These are phyloP conservation scores for Salinomyces thailandicus DNA, from an alignment of 2,329 filamentous ascomycete genomes.

Conservation along the genomic window DNA sequence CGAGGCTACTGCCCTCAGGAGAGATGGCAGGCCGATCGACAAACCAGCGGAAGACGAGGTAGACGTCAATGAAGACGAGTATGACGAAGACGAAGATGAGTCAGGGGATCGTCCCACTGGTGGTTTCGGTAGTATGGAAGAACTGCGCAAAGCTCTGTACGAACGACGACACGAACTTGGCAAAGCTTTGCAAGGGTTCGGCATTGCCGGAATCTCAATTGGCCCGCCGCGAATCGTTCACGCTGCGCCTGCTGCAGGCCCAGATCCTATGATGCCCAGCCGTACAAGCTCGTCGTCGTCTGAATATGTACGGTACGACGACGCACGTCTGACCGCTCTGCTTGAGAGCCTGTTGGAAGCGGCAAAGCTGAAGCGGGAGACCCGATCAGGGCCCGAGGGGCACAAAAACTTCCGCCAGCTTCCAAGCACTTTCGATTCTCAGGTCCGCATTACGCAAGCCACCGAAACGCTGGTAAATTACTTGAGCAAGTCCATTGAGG, in stretches of 20 bases:
- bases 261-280: not conserved
- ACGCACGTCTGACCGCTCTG: constrained; percentile 20
- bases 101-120: constrained; percentile 13
- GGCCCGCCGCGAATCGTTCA: constrained; percentile 6
- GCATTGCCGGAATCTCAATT: constrained; percentile 13
- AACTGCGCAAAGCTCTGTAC: constrained; percentile 17
- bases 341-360: constrained; percentile 25
- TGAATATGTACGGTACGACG: constrained; percentile 15
- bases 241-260: not conserved
- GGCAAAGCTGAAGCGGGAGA: constrained; percentile 11
- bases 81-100: constrained; percentile 35
- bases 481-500: not conserved
- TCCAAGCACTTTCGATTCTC: not conserved
- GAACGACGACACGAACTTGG: constrained; percentile 11
- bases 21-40: constrained; percentile 14
- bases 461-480: constrained; percentile 1
- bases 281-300: not conserved
- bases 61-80: constrained; percentile 33
- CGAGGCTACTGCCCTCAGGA: constrained; percentile 13
- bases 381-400: not conserved
- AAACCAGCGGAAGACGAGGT: constrained; percentile 29
- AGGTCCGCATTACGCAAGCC: not conserved
- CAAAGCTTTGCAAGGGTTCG: constrained; percentile 15
- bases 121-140: constrained; percentile 10
- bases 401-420: not conserved